Percentiles rank a stretch among this genome's conserved stretches.
Conservation (phyloP, 768 basidiomycete species). For the Megacollybia marginata region DNA sequence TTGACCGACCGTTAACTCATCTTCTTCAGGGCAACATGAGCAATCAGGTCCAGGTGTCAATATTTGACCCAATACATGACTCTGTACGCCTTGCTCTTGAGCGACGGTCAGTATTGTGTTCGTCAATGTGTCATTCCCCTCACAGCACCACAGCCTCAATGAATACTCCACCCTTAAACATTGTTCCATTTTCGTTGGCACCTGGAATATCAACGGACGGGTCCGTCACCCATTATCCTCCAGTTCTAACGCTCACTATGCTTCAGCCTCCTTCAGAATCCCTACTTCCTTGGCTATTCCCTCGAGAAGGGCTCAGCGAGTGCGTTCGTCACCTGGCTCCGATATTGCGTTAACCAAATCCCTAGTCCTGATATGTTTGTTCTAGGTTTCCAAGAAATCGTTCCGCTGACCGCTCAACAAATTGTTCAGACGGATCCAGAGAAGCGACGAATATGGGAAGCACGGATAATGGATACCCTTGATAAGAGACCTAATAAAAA, state of each 20-base stretch:
- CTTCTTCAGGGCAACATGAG: slow-evolving; percentile 87
- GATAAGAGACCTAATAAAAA: slow-evolving; percentile 61
- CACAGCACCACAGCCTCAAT: slow-evolving; percentile 36
- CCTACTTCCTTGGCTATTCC: slow-evolving; percentile 86
- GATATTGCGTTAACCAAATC: slow-evolving; percentile 6
- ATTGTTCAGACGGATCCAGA: slow-evolving; percentile 95
- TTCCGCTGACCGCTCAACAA: slow-evolving; percentile 95
- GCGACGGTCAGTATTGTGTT: slow-evolving; percentile 42
- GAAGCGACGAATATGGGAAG: slow-evolving; percentile 85
- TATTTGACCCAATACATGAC: slow-evolving; percentile 93
- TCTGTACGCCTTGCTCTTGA: slow-evolving; percentile 67
- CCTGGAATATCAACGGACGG: slow-evolving; percentile 94
- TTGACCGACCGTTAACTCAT: slow-evolving; percentile 1
- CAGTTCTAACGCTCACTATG: slow-evolving; percentile 2
- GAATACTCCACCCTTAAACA: slow-evolving; percentile 80
- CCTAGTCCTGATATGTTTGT: slow-evolving; percentile 82
- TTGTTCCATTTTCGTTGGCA: slow-evolving; percentile 79
- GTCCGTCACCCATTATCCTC: slow-evolving; percentile 31
- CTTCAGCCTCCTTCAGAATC: slow-evolving; percentile 70
- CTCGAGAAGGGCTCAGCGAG: slow-evolving; percentile 50
- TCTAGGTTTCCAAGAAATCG: slow-evolving; percentile 94
- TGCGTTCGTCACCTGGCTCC: slow-evolving; percentile 20
- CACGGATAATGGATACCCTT: slow-evolving; percentile 70
- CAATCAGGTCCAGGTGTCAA: slow-evolving; percentile 78
- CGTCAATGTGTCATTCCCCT: not conserved